phyloP scores from a whole-genome alignment of 2,329 filamentous ascomycete species.

The Pseudogymnoascus sp. region DNA sequence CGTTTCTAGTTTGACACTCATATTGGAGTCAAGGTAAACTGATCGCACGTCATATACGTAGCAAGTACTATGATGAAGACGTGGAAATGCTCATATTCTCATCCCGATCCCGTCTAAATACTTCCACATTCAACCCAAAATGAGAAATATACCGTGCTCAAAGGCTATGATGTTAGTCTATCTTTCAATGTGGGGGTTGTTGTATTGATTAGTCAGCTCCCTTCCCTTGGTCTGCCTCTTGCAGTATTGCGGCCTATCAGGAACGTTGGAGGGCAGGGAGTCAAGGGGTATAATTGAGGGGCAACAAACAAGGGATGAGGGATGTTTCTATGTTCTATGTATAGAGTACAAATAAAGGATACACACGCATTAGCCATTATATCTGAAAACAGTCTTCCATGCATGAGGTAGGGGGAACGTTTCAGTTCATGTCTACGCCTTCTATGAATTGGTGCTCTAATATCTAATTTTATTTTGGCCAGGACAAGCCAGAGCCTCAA shows the following conservation, averaged over 20 bases:
- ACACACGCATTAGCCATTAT: neutral
- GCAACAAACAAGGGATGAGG: conserved; percentile 6
- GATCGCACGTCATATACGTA: neutral
- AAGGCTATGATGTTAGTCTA: neutral
- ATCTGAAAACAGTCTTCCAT: neutral
- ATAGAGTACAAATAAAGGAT: neutral
- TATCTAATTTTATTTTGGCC: neutral
- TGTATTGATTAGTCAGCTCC: neutral
- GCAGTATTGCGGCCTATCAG: neutral
- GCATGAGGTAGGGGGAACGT: neutral
- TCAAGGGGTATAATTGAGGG: conserved; percentile 1
- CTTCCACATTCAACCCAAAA: neutral
- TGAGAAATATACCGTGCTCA: conserved; percentile 1
- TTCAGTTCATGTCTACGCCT: neutral
- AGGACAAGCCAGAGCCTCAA: neutral
- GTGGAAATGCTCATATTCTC: neutral
- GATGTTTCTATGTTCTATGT: neutral
- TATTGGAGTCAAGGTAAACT: neutral
- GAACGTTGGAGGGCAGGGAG: neutral
- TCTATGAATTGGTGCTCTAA: neutral
- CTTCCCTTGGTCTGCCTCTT: neutral
- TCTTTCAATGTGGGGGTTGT: neutral
- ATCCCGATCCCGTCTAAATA: neutral
- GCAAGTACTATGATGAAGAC: neutral
- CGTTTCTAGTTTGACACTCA: neutral